Evolutionary conservation across 768 basidiomycete genomes (phyloP).

Genomic region (Zangia roseola): DNA sequence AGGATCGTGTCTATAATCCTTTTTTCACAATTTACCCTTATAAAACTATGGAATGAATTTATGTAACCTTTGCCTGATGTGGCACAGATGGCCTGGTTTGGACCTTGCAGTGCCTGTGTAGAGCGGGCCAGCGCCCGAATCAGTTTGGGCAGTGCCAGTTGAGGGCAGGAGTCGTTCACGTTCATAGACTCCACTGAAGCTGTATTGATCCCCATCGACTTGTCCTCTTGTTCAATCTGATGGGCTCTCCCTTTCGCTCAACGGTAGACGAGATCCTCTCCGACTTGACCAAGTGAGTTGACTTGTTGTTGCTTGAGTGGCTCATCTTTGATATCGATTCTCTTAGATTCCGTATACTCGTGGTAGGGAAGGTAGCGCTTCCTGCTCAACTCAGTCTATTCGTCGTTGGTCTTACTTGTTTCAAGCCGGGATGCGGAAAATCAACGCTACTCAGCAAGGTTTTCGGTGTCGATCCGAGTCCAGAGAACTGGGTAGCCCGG

Average conservation of each 20-base stretch:
- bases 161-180: too few species aligned
- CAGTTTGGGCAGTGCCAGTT: too few species aligned
- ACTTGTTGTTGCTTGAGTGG: background rate
- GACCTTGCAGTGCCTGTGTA: too few species aligned
- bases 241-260: background rate
- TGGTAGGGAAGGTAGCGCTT: constrained; percentile 4
- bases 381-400: background rate
- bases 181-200: too few species aligned
- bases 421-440: constrained; percentile 5
- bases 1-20: too few species aligned
- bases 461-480: constrained; percentile 4
- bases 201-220: too few species aligned
- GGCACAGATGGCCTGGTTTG: too few species aligned
- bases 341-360: constrained; percentile 2
- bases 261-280: constrained; percentile 1
- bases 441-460: background rate
- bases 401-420: background rate
- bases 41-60: too few species aligned
- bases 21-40: too few species aligned
- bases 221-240: background rate
- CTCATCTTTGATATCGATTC: background rate
- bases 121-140: too few species aligned
- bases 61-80: too few species aligned
- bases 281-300: background rate
- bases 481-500: background rate